These are phyloP conservation scores for Saccharomyces mikatae DNA, from an alignment of 805 yeast species.

Conservation along the genomic window DNA sequence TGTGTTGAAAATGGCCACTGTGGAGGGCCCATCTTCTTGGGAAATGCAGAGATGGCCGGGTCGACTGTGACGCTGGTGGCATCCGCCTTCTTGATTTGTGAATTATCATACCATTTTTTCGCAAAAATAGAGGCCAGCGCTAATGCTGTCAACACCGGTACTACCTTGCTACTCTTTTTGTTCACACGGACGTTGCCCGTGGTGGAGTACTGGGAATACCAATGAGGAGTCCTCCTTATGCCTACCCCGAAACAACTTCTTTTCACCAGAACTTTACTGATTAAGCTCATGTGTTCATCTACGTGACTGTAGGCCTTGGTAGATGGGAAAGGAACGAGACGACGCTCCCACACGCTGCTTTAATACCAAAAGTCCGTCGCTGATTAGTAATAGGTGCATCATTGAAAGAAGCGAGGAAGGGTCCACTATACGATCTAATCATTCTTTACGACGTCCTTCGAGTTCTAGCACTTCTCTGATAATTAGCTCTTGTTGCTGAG, in stretches of 20 bases:
- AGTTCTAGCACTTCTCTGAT: background rate
- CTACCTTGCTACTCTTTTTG: background rate
- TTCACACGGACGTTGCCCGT: background rate
- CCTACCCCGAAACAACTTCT: background rate
- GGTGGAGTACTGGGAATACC: background rate
- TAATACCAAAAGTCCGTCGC: background rate
- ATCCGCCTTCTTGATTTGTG: background rate
- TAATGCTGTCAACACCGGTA: background rate
- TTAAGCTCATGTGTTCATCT: background rate
- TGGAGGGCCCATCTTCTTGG: conserved; percentile 25
- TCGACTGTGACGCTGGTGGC: conserved; percentile 31
- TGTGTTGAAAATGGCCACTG: conserved; percentile 26
- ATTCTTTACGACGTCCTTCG: background rate
- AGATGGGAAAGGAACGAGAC: background rate
- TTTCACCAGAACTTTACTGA: background rate
- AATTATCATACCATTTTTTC: background rate
- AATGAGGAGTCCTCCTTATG: background rate
- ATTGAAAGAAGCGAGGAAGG: background rate
- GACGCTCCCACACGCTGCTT: background rate
- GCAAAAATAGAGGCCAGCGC: background rate
- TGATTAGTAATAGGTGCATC: background rate
- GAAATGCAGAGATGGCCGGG: conserved; percentile 42
- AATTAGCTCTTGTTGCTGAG: background rate
- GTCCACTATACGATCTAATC: background rate
- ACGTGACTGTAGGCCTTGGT: background rate